Evolutionary conservation across 1,284 basidiomycete genomes (phyloP).

Genomic region (Moniliophthora roreri): DNA sequence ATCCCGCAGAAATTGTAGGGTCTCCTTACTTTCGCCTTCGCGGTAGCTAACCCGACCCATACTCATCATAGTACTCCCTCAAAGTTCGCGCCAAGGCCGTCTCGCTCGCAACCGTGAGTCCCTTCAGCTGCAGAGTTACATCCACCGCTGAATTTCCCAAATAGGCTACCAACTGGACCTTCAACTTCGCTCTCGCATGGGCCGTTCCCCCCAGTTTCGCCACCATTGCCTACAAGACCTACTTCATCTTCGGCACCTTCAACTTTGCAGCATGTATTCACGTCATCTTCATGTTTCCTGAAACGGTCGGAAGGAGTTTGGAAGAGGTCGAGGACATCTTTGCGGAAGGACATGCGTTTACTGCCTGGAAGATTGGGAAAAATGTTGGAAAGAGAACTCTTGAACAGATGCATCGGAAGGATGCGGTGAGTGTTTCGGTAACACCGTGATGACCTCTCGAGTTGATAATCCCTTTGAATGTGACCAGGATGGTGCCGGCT

Average conservation of each 20-base stretch:
- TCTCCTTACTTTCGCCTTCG: constrained; percentile 18
- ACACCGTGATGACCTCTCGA: too few species aligned
- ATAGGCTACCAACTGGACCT: constrained; percentile 63
- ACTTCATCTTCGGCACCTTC: constrained; percentile 79
- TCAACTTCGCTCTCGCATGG: constrained; percentile 74
- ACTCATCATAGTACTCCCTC: constrained; percentile 60
- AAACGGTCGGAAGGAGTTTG: constrained; percentile 69
- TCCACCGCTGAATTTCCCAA: constrained; percentile 28
- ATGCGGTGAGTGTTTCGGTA: too few species aligned
- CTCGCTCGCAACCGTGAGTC: constrained; percentile 42
- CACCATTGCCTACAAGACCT: constrained; percentile 59
- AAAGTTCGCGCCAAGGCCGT: constrained; percentile 76
- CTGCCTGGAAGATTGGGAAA: constrained; percentile 66
- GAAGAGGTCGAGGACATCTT: constrained; percentile 81
- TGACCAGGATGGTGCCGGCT: too few species aligned
- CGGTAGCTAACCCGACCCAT: neutral
- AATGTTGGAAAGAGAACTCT: constrained; percentile 65
- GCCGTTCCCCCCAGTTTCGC: constrained; percentile 58
- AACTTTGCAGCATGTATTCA: constrained; percentile 72
- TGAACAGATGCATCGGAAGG: constrained; percentile 4
- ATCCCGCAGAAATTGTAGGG: constrained; percentile 57
- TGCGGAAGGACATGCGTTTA: constrained; percentile 61
- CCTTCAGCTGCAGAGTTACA: neutral
- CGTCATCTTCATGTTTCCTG: constrained; percentile 73
- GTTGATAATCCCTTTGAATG: too few species aligned